A percentile compares a stretch with the other conserved stretches of the same genome.
phyloP scores from a whole-genome alignment of 805 yeast species.

The Metschnikowia lochheadii region DNA sequence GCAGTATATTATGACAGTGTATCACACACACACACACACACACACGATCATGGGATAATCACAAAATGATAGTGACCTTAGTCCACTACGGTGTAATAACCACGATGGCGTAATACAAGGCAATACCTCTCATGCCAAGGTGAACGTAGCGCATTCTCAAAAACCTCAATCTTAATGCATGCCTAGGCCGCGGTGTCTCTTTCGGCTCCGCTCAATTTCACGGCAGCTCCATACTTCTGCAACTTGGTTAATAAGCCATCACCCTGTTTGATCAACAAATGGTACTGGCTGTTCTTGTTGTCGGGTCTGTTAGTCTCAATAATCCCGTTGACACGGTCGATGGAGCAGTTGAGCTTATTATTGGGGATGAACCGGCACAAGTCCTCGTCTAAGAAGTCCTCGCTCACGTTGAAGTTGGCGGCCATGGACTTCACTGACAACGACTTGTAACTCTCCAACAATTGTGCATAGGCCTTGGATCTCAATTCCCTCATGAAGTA shows the following conservation, averaged over 20 bases:
- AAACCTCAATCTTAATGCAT: neutral
- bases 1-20: too few species aligned
- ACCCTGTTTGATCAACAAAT: slow-evolving; percentile 82
- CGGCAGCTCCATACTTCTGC: slow-evolving; percentile 97
- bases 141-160: neutral
- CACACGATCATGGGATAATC: too few species aligned
- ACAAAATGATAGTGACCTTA: too few species aligned
- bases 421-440: slow-evolving; percentile 92
- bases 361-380: slow-evolving; percentile 87
- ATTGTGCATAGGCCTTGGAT: slow-evolving; percentile 89
- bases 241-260: slow-evolving; percentile 87
- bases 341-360: slow-evolving; percentile 90
- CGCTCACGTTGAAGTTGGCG: slow-evolving; percentile 82
- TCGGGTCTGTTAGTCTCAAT: slow-evolving; percentile 96
- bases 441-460: slow-evolving; percentile 90
- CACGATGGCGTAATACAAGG: neutral
- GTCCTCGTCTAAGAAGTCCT: slow-evolving; percentile 82
- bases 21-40: too few species aligned
- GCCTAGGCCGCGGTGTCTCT: slow-evolving; percentile 21
- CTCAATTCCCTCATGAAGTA: slow-evolving; percentile 89
- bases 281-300: slow-evolving; percentile 92
- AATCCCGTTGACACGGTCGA: slow-evolving; percentile 92
- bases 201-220: slow-evolving; percentile 90
- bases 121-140: neutral
- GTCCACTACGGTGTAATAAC: too few species aligned